Base-by-base conservation (phyloP, 2,329 filamentous ascomycete genomes). In the Arthrobotrys megalospora region DNA sequence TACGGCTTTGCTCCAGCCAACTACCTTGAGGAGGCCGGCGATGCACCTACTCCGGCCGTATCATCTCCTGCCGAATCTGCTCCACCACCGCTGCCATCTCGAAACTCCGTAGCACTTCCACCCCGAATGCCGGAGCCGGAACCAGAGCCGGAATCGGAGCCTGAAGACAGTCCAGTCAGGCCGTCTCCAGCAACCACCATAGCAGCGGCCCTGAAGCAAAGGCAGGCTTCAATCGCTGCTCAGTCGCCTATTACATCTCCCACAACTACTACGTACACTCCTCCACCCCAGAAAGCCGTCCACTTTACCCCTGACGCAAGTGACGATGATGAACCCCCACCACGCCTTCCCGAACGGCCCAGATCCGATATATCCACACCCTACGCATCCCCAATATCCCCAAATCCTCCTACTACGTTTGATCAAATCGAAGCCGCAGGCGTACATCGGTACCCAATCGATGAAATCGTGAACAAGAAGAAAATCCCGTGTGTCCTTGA, bases 1-100 rank as follows among this genome's bases (percentile, higher is more conserved):
- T 99, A 91, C 86, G 96, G 96, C 60, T 99, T 99, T 84, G 96
- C 93, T 67, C 96, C 96, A 2, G 90, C 95, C 77, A 99, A 98
- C 85, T 99, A 99, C 84, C 97, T 98, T 80, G 93, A 98, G 81
- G 85, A 88, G 47, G 84, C 84, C 32, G 83, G 81, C 5, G 81
- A 82, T 8, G 83, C 85, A 34, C 36, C 85, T 85, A 53, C 83
- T 83, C 62, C 85, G 85, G 11, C 85, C 84, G 34, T 86, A 84
- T 41, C 86, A 86, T 28, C 69, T 73, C 68, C 79, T 81, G 12
- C 81, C 80, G 34, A 69, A 67, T 80, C 65, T n/a, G 62, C 69
- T 24, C 79, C 80, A 36, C 81, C 81, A 24, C 80, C 80, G 32
- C 76, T 79, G 48, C 81, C 81, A 16, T 79, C 80, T 32, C 80